phyloP scores from a whole-genome alignment of 306 rosid genomes.

The Betula pendula region DNA sequence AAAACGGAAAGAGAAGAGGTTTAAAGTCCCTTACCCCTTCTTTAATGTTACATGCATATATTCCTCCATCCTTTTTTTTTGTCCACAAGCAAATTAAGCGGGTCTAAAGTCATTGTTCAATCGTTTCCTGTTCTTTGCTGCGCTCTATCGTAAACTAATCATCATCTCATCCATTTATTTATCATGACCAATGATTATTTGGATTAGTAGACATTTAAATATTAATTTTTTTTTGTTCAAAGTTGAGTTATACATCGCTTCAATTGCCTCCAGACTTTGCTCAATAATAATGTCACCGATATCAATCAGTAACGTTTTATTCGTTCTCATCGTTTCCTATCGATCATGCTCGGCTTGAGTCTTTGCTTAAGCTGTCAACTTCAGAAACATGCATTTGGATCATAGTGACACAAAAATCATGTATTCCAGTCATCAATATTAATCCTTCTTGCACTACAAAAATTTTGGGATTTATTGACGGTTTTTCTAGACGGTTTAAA shows the following conservation, averaged over 20 bases:
- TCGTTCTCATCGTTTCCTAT: conserved; percentile 71
- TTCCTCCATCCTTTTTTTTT: no score
- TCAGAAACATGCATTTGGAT: conserved; percentile 57
- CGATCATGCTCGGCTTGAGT: conserved; percentile 75
- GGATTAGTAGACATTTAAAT: not conserved
- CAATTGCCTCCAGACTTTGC: conserved; percentile 84
- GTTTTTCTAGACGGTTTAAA: no score
- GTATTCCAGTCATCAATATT: conserved; percentile 49
- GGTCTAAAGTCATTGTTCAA: not conserved
- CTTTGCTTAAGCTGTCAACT: conserved; percentile 62
- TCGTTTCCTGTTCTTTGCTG: no score
- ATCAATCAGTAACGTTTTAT: conserved; percentile 42
- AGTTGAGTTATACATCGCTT: conserved; percentile 40
- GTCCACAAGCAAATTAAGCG: no score
- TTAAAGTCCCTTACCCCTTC: not conserved
- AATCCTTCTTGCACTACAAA: no score
- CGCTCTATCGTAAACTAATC: no score
- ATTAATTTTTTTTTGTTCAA: conserved; percentile 36
- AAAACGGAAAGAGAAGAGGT: conserved; percentile 60
- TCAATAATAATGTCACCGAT: conserved; percentile 66
- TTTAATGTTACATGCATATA: conserved; percentile 10
- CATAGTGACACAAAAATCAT: conserved; percentile 48
- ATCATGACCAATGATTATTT: no score
- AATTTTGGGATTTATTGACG: no score
- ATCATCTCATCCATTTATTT: no score